These are phyloP conservation scores for Ogataea pilisensis DNA, from an alignment of 805 yeast genomes.

Conservation along the genomic window DNA sequence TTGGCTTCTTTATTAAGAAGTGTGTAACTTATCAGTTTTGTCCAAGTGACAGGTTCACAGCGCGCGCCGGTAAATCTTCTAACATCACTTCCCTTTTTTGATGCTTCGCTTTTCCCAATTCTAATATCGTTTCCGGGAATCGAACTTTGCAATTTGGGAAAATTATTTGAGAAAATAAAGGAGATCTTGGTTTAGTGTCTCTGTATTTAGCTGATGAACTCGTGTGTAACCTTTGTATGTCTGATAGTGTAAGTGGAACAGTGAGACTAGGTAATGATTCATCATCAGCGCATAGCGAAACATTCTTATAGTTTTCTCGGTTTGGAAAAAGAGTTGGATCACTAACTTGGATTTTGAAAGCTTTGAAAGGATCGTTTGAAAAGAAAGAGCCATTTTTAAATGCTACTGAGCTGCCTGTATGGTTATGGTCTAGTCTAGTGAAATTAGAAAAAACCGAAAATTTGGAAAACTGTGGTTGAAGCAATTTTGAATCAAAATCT, in stretches of 20 bases:
- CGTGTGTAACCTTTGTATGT: not conserved
- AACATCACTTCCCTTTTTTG: too few relatives aligned
- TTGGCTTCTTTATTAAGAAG: too few relatives aligned
- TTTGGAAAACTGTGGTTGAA: slow-evolving; percentile 16
- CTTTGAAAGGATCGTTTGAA: slow-evolving; percentile 10
- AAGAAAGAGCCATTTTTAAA: not conserved
- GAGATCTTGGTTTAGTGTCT: slow-evolving; percentile 12
- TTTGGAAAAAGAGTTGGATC: slow-evolving; percentile 18
- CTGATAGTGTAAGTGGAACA: slow-evolving; percentile 2
- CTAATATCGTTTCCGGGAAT: too few relatives aligned
- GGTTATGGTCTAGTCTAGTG: slow-evolving; percentile 4
- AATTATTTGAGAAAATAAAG: slow-evolving; percentile 20
- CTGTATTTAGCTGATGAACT: not conserved
- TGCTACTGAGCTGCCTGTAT: not conserved
- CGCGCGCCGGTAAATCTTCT: too few relatives aligned
- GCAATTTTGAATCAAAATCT: slow-evolving; percentile 3
- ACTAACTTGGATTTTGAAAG: slow-evolving; percentile 26
- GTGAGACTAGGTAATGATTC: not conserved
- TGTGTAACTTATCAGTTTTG: too few relatives aligned
- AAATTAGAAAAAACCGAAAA: slow-evolving; percentile 14
- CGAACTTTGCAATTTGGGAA: slow-evolving; percentile 3
- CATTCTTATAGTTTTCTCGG: slow-evolving; percentile 16
- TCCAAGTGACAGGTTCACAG: too few relatives aligned
- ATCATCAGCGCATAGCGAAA: slow-evolving; percentile 7
- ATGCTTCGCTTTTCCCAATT: too few relatives aligned